These are phyloP conservation scores for Boletus reticulatus DNA, from an alignment of 768 basidiomycete species.

Conservation along the genomic window DNA sequence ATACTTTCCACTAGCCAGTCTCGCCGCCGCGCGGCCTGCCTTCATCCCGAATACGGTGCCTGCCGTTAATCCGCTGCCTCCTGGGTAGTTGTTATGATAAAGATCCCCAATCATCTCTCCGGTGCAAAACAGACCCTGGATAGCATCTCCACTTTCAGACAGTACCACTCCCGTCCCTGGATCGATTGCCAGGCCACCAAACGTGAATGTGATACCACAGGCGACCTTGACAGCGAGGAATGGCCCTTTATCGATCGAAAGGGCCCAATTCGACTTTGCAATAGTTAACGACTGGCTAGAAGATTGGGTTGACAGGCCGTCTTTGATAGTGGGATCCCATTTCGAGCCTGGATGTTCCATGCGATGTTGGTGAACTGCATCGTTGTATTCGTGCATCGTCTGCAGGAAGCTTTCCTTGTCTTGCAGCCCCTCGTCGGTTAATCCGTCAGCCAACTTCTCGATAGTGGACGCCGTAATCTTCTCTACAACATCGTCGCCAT, in stretches of 20 bases:
- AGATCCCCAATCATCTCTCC: conserved; percentile 70
- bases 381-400: conserved; percentile 52
- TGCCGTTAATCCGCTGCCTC: conserved; percentile 63
- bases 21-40: conserved; percentile 49
- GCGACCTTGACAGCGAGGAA: conserved; percentile 67
- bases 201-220: conserved; percentile 73
- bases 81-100: conserved; percentile 67
- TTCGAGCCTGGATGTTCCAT: conserved; percentile 31
- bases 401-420: conserved; percentile 40
- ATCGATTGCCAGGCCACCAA: conserved; percentile 64
- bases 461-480: conserved; percentile 48
- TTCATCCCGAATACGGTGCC: conserved; percentile 65
- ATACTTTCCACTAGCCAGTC: conserved; percentile 1
- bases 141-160: conserved; percentile 37
- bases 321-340: conserved; percentile 69
- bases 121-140: conserved; percentile 59
- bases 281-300: conserved; percentile 32
- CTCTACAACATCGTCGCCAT: conserved; percentile 58
- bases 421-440: conserved; percentile 45
- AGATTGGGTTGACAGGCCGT: conserved; percentile 55
- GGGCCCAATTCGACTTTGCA: conserved; percentile 71
- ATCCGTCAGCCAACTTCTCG: conserved; percentile 48
- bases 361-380: conserved; percentile 40
- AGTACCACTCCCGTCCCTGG: conserved; percentile 52
- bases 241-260: conserved; percentile 48